These are phyloP conservation scores for Talaromyces pinophilus DNA, from an alignment of 2,329 filamentous ascomycete species.

Conservation along the genomic window DNA sequence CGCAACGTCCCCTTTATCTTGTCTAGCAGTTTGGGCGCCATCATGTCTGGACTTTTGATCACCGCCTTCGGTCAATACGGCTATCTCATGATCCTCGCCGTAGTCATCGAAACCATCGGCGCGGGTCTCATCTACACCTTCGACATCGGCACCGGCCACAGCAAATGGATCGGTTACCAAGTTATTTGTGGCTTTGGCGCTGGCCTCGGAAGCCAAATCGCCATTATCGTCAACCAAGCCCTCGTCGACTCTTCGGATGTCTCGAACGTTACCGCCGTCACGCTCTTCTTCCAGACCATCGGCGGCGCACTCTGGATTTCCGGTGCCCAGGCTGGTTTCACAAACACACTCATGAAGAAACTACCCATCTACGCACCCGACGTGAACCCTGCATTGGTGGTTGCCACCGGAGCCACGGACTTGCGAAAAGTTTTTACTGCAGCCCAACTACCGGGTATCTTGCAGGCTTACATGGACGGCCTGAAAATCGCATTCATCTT, in stretches of 20 bases:
- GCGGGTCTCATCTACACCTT: conserved; percentile 34
- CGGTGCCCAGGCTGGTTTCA: conserved; percentile 37
- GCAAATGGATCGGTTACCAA: conserved; percentile 33
- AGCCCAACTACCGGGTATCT: conserved; percentile 31
- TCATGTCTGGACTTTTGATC: conserved; percentile 33
- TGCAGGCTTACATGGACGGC: conserved; percentile 37
- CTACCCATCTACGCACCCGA: conserved; percentile 29
- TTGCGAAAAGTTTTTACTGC: conserved; percentile 32
- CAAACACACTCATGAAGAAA: conserved; percentile 34
- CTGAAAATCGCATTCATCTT: conserved; percentile 29
- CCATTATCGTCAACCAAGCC: conserved; percentile 29
- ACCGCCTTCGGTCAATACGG: conserved; percentile 32
- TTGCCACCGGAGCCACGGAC: conserved; percentile 36
- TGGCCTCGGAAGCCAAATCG: conserved; percentile 25
- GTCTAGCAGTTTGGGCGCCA: conserved; percentile 31
- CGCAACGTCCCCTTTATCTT: conserved; percentile 47
- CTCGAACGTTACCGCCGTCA: conserved; percentile 28
- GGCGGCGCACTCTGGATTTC: conserved; percentile 37
- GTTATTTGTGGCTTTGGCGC: conserved; percentile 28
- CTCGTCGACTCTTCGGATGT: conserved; percentile 28
- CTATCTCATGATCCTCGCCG: conserved; percentile 34
- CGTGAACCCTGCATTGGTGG: conserved; percentile 30
- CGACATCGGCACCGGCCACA: conserved; percentile 28
- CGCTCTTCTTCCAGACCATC: conserved; percentile 35
- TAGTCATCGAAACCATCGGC: conserved; percentile 32